Conservation (phyloP, 1,284 basidiomycete genomes). For the Trichosporon asahii region DNA sequence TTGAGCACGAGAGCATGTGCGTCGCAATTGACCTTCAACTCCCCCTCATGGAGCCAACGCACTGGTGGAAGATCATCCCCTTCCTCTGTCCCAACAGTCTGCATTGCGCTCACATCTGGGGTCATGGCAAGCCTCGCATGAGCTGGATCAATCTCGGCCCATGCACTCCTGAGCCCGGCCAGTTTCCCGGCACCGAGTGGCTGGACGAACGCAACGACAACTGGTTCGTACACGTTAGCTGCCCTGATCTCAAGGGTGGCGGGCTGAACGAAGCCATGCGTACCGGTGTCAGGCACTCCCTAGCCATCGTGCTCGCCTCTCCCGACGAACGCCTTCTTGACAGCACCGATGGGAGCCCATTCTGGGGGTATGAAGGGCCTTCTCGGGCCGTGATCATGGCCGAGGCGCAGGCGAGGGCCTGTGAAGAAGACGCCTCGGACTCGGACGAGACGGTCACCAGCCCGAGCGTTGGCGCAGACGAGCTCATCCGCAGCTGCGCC, state of each 20-base stretch:
- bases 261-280: neutral
- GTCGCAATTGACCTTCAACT: neutral
- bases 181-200: neutral
- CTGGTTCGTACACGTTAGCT: neutral
- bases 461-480: neutral
- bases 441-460: neutral
- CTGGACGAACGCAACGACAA: neutral
- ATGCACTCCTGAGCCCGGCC: neutral
- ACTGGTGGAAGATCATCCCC: conserved; percentile 1
- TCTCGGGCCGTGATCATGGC: neutral
- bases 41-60: neutral
- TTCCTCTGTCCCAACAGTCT: neutral
- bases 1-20: neutral
- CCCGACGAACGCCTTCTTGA: neutral
- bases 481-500: neutral
- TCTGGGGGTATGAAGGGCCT: neutral
- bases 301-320: neutral
- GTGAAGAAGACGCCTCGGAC: neutral
- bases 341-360: neutral
- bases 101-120: neutral
- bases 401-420: neutral
- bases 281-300: neutral
- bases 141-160: neutral
- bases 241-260: neutral
- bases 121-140: neutral